Evolutionary conservation across 441 rosid species (phyloP).

Genomic region (Theobroma grandiflorum): DNA sequence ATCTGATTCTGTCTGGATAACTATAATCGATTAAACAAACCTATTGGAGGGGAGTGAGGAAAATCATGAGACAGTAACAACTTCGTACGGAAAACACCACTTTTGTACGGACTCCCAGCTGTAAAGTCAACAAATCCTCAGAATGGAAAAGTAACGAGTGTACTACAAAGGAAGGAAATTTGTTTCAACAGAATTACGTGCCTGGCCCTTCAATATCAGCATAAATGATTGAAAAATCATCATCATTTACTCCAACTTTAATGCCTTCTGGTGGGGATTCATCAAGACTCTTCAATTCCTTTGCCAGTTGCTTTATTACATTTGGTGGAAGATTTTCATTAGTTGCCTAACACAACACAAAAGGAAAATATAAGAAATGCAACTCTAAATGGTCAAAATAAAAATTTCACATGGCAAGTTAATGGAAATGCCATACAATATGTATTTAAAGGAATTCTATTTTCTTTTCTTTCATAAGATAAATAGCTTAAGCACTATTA

Average conservation of each 20-base stretch:
- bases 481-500: not conserved
- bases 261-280: slow-evolving; percentile 99
- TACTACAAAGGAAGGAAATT: slow-evolving; percentile 6
- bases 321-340: slow-evolving; percentile 99
- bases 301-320: slow-evolving; percentile 94
- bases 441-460: not conserved
- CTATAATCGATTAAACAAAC: slow-evolving; percentile 39
- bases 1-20: not conserved
- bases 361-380: not conserved
- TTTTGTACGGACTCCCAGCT: slow-evolving; percentile 98
- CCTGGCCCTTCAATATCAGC: slow-evolving; percentile 99
- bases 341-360: slow-evolving; percentile 68
- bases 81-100: slow-evolving; percentile 95
- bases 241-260: slow-evolving; percentile 92
- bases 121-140: slow-evolving; percentile 46
- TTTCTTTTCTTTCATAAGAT: not conserved
- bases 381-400: not conserved
- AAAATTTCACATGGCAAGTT: not conserved
- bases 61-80: slow-evolving; percentile 84
- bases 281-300: slow-evolving; percentile 92
- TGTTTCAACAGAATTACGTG: slow-evolving; percentile 27
- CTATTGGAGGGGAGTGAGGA: slow-evolving; percentile 95
- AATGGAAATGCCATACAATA: not conserved
- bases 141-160: slow-evolving; percentile 3
- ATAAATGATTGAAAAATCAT: slow-evolving; percentile 88